These are phyloP conservation scores for Pleurotus sapidus DNA, from an alignment of 768 basidiomycete genomes.

Conservation along the genomic window DNA sequence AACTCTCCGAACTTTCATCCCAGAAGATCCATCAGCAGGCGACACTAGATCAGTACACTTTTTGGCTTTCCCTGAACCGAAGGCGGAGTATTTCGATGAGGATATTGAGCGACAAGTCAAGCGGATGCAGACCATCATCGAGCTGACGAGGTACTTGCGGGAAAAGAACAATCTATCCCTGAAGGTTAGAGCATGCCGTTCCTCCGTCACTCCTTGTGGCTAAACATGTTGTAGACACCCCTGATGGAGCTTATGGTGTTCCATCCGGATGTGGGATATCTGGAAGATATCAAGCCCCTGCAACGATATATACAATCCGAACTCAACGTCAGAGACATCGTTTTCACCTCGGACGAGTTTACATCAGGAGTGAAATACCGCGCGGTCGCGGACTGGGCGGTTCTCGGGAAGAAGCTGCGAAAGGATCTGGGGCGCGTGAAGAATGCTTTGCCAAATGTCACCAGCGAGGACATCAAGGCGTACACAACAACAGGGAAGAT, in stretches of 20 bases:
- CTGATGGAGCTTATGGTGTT: constrained; percentile 91
- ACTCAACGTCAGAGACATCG: constrained; percentile 88
- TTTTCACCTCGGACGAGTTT: constrained; percentile 87
- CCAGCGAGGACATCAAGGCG: constrained; percentile 79
- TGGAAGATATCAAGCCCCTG: constrained; percentile 81
- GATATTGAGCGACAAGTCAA: constrained; percentile 93
- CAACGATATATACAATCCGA: constrained; percentile 91
- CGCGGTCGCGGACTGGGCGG: constrained; percentile 93
- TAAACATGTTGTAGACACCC: constrained; percentile 63
- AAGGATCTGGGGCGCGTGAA: constrained; percentile 90
- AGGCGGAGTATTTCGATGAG: constrained; percentile 91
- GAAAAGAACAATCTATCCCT: constrained; percentile 84
- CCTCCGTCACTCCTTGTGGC: constrained; percentile 6
- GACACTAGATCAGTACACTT: constrained; percentile 96
- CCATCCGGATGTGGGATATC: constrained; percentile 82
- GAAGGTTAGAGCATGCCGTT: constrained; percentile 56
- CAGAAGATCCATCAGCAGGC: constrained; percentile 61
- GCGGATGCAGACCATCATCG: constrained; percentile 94
- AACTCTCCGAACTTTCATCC: constrained; percentile 81
- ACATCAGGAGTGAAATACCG: constrained; percentile 87
- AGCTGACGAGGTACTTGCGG: constrained; percentile 84
- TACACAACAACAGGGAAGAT: constrained; percentile 77
- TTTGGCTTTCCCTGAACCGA: constrained; percentile 88
- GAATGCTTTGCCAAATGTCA: constrained; percentile 75
- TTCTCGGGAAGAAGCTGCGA: constrained; percentile 89